A percentile compares a stretch with the other conserved stretches of the same genome.
Evolutionary conservation across 1,284 basidiomycete genomes (phyloP).

Genomic region (Pascua guehoae): DNA sequence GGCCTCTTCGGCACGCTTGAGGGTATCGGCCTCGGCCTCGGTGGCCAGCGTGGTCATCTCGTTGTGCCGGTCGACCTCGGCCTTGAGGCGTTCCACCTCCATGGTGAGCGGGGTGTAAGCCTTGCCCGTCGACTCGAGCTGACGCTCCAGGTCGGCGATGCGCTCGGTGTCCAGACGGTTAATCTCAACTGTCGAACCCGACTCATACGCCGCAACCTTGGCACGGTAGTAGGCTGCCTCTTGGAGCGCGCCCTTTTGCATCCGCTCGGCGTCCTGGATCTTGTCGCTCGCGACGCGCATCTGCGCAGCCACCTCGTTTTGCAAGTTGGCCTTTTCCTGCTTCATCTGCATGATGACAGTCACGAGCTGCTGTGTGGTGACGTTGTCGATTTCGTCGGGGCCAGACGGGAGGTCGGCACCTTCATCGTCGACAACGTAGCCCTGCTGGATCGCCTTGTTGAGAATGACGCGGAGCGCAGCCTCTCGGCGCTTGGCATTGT

Average conservation of each 20-base stretch:
- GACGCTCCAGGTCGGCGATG: conserved; percentile 71
- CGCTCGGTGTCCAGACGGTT: conserved; percentile 76
- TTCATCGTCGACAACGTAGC: conserved; percentile 67
- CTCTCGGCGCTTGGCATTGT: conserved; percentile 71
- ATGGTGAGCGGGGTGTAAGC: conserved; percentile 59
- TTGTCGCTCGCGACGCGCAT: conserved; percentile 67
- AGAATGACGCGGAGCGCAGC: conserved; percentile 83
- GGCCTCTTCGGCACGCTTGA: conserved; percentile 74
- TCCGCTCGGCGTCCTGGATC: conserved; percentile 73
- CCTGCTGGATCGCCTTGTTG: conserved; percentile 69
- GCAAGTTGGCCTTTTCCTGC: conserved; percentile 50
- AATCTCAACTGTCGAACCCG: conserved; percentile 62
- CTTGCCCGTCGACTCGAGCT: conserved; percentile 63
- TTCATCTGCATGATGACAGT: conserved; percentile 77
- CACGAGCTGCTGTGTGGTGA: conserved; percentile 52
- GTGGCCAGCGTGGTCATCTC: conserved; percentile 76
- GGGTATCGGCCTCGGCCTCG: conserved; percentile 72
- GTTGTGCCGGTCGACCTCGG: conserved; percentile 57
- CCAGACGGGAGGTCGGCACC: conserved; percentile 24
- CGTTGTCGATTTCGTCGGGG: conserved; percentile 11
- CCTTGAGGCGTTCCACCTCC: conserved; percentile 68
- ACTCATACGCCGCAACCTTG: conserved; percentile 82
- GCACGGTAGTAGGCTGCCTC: conserved; percentile 96
- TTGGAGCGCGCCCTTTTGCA: conserved; percentile 75
- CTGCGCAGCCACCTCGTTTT: conserved; percentile 40